Conservation (phyloP, 768 basidiomycete genomes). For the Tremella mesenterica region DNA sequence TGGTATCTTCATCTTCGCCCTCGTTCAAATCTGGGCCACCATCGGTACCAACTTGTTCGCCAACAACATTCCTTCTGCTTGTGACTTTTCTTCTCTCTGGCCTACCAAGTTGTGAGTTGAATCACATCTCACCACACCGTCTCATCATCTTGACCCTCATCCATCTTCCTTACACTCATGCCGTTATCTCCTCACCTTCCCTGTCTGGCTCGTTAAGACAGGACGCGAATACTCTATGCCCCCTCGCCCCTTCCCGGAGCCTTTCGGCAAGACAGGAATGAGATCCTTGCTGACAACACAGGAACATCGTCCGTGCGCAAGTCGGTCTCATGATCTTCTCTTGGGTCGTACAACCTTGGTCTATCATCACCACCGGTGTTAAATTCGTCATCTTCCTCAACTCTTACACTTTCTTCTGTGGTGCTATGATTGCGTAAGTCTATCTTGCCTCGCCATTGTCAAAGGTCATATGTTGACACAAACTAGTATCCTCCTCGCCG, state of each 20-base stretch:
- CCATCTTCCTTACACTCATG: too few relatives aligned
- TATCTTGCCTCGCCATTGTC: neutral
- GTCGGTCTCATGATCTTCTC: neutral
- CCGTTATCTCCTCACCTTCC: too few relatives aligned
- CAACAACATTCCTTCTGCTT: conserved; percentile 5
- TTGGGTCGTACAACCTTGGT: conserved; percentile 3
- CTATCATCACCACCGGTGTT: conserved; percentile 3
- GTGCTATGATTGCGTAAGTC: conserved; percentile 1
- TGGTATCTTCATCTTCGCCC: neutral
- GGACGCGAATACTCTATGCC: too few relatives aligned
- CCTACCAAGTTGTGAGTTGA: neutral
- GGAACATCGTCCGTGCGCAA: conserved; percentile 3
- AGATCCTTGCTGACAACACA: neutral
- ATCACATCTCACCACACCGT: neutral
- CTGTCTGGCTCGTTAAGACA: neutral
- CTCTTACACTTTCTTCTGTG: conserved; percentile 1
- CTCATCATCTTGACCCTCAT: too few relatives aligned
- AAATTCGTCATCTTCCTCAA: conserved; percentile 4
- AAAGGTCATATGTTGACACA: neutral
- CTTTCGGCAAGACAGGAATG: neutral
- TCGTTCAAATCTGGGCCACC: conserved; percentile 3
- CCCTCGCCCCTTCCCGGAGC: too few relatives aligned
- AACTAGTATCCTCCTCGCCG: neutral
- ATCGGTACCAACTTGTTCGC: conserved; percentile 4
- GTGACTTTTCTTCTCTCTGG: neutral